Evolutionary conservation across 2,329 filamentous ascomycete species (phyloP).

Genomic region (Rhytidhysteron rufulum): DNA sequence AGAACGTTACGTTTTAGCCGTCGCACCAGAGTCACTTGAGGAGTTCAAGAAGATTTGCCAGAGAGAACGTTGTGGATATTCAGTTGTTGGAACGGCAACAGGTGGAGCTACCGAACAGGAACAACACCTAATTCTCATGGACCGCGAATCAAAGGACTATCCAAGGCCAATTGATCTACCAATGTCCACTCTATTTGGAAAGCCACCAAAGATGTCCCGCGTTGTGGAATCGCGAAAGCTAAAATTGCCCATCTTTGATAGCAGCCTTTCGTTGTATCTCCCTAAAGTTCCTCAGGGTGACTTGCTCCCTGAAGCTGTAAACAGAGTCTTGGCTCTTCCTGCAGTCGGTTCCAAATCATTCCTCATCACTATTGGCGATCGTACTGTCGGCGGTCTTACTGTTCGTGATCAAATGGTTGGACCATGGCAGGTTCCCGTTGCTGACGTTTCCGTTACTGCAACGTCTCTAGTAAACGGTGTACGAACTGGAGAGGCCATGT

Average conservation of each 20-base stretch:
- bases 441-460: constrained; percentile 89
- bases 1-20: constrained; percentile 88
- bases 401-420: constrained; percentile 94
- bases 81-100: constrained; percentile 77
- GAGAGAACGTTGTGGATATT: constrained; percentile 88
- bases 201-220: constrained; percentile 75
- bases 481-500: constrained; percentile 90
- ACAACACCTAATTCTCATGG: constrained; percentile 73
- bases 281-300: constrained; percentile 54
- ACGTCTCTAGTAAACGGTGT: constrained; percentile 71
- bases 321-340: constrained; percentile 78
- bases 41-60: constrained; percentile 64
- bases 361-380: constrained; percentile 92
- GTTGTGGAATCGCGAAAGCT: constrained; percentile 68
- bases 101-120: constrained; percentile 58
- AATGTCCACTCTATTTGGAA: constrained; percentile 84
- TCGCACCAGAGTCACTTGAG: constrained; percentile 77
- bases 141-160: constrained; percentile 70
- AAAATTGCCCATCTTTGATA: constrained; percentile 68
- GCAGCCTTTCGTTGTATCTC: constrained; percentile 64
- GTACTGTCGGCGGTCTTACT: constrained; percentile 84
- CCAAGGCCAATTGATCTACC: constrained; percentile 83
- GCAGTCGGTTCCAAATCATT: constrained; percentile 96
- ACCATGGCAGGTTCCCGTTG: constrained; percentile 90
- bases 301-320: constrained; percentile 65